Percentiles rank a stretch among this genome's conserved stretches.
phyloP scores from a whole-genome alignment of 306 rosid genomes.

The Vigna trinervia region DNA sequence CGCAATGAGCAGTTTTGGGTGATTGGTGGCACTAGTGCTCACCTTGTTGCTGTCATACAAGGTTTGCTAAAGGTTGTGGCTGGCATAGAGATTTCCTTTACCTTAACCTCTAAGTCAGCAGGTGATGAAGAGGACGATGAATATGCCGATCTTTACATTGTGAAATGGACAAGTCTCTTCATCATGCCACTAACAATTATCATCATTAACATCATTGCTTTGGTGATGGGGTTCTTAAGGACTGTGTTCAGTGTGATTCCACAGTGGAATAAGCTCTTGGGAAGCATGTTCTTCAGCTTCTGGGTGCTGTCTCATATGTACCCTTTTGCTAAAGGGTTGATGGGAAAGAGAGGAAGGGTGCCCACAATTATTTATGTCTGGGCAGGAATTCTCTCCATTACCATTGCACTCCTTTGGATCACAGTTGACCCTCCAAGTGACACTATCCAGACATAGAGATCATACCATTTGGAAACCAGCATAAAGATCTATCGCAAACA shows the following conservation, averaged over 20 bases:
- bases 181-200: conserved; percentile 74
- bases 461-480: background rate
- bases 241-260: conserved; percentile 77
- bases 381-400: conserved; percentile 78
- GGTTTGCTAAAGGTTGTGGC: conserved; percentile 10
- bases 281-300: conserved; percentile 64
- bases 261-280: conserved; percentile 72
- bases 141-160: conserved; percentile 74
- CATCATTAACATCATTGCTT: conserved; percentile 56
- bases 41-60: conserved; percentile 24
- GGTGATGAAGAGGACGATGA: conserved; percentile 38
- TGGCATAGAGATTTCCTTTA: conserved; percentile 26
- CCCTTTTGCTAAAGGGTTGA: conserved; percentile 86
- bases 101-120: conserved; percentile 22
- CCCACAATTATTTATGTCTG: conserved; percentile 80
- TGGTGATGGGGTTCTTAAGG: conserved; percentile 68
- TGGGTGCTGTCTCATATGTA: conserved; percentile 66
- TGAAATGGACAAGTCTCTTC: conserved; percentile 86
- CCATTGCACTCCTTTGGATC: conserved; percentile 72
- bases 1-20: conserved; percentile 29
- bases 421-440: conserved; percentile 63
- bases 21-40: conserved; percentile 27
- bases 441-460: background rate
- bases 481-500: background rate
- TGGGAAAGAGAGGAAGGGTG: conserved; percentile 83